These are phyloP conservation scores for Xylariaceae sp. DNA, from an alignment of 2,329 filamentous ascomycete genomes.

Conservation along the genomic window DNA sequence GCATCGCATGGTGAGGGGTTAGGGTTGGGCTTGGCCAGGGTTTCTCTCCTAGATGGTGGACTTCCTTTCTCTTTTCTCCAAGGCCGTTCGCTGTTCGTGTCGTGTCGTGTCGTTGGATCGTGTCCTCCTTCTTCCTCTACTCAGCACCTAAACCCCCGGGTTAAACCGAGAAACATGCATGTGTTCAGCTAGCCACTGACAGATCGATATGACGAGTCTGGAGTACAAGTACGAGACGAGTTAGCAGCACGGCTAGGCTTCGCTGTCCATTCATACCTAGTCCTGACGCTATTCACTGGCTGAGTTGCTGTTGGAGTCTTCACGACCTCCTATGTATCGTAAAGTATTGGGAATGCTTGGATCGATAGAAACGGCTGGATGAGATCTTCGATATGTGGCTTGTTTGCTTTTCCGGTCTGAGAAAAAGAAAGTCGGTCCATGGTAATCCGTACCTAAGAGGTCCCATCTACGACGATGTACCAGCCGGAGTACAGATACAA, in stretches of 20 bases:
- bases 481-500: not conserved
- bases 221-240: not conserved
- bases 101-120: not conserved
- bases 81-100: constrained; percentile 1
- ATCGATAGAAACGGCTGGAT: not conserved
- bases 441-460: not conserved
- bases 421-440: not conserved
- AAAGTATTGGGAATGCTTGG: no score
- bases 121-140: not conserved
- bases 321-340: no score
- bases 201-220: not conserved
- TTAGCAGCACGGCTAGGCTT: not conserved
- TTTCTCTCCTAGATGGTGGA: not conserved
- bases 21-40: constrained; percentile 2
- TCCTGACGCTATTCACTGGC: not conserved
- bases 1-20: constrained; percentile 12
- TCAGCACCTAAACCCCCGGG: not conserved
- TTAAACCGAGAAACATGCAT: not conserved
- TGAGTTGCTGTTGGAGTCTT: no score
- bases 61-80: not conserved
- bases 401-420: not conserved
- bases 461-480: not conserved
- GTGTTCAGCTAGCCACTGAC: not conserved
- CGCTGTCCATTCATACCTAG: not conserved
- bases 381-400: not conserved